Base-by-base conservation (phyloP, 352 stramenopile genomes). In the Hyaloperonospora arabidopsidis region DNA sequence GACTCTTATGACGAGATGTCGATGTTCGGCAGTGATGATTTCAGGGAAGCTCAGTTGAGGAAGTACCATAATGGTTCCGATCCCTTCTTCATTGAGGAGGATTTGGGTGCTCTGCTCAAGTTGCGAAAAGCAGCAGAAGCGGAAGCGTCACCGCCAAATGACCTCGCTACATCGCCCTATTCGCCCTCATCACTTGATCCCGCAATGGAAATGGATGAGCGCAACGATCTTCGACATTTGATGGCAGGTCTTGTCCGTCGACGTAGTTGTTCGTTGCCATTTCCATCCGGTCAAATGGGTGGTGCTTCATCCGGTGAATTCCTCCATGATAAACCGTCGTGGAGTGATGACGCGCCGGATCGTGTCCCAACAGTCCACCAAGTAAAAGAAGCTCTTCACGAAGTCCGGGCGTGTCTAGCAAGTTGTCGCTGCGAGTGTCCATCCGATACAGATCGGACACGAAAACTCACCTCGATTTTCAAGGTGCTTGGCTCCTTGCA, bases 401-500 rank as follows among this genome's bases (percentile, higher is more conserved):
- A 86, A 45, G 70, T 89, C 17, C 75, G 77, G 0, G 59, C 67
- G 7, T 85, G 66, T 34, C 57, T 89, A 0, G 69, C 72, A 22
- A 79, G 75, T 22, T 76, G 84, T 41, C 65, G 76, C 15, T 73
- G 67, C 51, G 76, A 89, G 44, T 89, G 79, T 55, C 76, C 79
- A 12, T 89, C 79, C 29, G 68, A 72, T 18, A 71, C 62, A 18
- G 77, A 89, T 28, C 79, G 77, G 39, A 57, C 65, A 38, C 76
- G 77, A 43, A 85, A 85, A 59, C 63, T 90, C 4, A 71, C 69
- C 13, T 85, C 75, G 15, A 82, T 90, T 48, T 78, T 77, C 55
- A 82, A 86, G 51, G 75, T 90, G 15, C 59, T 90, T 22, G 65
- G 72, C 18, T 87, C 76, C 41, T 64, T 90, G 36, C 73, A 83